Base-by-base conservation (phyloP, 108 stramenopile species). In the Cylindrotheca fusiformis region DNA sequence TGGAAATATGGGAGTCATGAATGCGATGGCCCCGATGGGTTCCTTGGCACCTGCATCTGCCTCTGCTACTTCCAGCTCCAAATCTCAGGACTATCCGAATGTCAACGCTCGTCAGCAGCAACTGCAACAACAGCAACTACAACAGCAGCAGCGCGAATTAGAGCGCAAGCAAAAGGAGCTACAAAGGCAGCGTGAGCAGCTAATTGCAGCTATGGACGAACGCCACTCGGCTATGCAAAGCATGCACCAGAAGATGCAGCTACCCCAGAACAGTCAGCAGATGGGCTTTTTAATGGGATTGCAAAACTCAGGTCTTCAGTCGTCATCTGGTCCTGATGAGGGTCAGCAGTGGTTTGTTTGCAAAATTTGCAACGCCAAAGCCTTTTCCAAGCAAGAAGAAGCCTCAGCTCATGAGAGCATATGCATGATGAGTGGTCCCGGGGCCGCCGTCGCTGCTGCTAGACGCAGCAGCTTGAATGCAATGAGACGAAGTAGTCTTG, bases 311-410 rank as follows among this genome's bases (percentile, higher is more conserved):
- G 36, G 36, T 10, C 14, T 41, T 41, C 10, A 6, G 6, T 6
- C 36, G 14, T 6, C 36, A 10, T 52, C 36, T 41, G 36, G 10
- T 1, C 57, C 31, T 41, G 28, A 41, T 4, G 12, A 36, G 6
- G 26, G 48, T 1, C 46, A 61, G 47, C 26, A 44, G 14, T 82
- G 76, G 76, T 68, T 29, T 57, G 73, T 82, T 17, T 82, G 81
- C 66, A 74, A 67, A 10, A 27, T 74, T 28, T 82, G 81, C 69
- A 74, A 82, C 52, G 31, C 60, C n/a, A 74, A 77, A 32, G 81
- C 81, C 1, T 82, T 74, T 65, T 32, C 72, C n/a, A 79, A 65
- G 36, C 67, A 53, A 24, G 73, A 77, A 21, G 76, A 82, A 45
- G 71, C 72, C 2, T 21, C 65, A 21, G 55, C 58, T 23, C 72